These are phyloP conservation scores for Ogataea paraovalis DNA, from an alignment of 805 yeast species.

Conservation along the genomic window DNA sequence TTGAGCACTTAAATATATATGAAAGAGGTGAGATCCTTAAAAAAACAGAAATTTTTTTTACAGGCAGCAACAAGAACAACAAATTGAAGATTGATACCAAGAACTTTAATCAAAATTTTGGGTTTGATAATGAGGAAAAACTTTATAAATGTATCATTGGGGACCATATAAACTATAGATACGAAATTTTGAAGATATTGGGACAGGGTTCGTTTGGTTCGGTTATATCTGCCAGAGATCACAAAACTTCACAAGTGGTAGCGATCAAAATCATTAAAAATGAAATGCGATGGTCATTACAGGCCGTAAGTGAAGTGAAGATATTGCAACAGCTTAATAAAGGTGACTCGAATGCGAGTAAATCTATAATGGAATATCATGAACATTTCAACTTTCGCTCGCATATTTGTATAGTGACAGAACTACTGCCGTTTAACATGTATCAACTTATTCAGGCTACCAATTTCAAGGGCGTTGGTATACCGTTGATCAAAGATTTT, in stretches of 20 bases:
- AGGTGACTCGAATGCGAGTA: slow-evolving; percentile 18
- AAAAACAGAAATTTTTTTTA: slow-evolving; percentile 44
- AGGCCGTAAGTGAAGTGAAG: slow-evolving; percentile 74
- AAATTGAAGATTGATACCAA: slow-evolving; percentile 33
- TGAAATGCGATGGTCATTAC: slow-evolving; percentile 68
- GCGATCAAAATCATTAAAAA: slow-evolving; percentile 78
- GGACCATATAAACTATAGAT: slow-evolving; percentile 76
- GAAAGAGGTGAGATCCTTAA: slow-evolving; percentile 61
- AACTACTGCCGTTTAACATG: slow-evolving; percentile 62
- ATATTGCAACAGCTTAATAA: slow-evolving; percentile 48
- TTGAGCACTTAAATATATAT: slow-evolving; percentile 39
- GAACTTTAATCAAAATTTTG: slow-evolving; percentile 48
- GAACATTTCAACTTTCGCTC: slow-evolving; percentile 77
- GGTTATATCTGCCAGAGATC: slow-evolving; percentile 67
- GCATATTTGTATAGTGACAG: slow-evolving; percentile 79
- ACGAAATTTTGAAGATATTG: slow-evolving; percentile 52
- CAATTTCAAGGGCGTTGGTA: slow-evolving; percentile 46
- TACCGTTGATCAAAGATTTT: slow-evolving; percentile 39
- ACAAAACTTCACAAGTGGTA: slow-evolving; percentile 50
- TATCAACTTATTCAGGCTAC: slow-evolving; percentile 54
- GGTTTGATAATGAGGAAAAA: slow-evolving; percentile 67
- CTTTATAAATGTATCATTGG: slow-evolving; percentile 52
- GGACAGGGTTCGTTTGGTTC: slow-evolving; percentile 86
- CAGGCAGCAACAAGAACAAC: slow-evolving; percentile 35
- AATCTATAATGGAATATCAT: slow-evolving; percentile 47